phyloP scores from a whole-genome alignment of 305 asterid species.

The Fraxinus albicans region DNA sequence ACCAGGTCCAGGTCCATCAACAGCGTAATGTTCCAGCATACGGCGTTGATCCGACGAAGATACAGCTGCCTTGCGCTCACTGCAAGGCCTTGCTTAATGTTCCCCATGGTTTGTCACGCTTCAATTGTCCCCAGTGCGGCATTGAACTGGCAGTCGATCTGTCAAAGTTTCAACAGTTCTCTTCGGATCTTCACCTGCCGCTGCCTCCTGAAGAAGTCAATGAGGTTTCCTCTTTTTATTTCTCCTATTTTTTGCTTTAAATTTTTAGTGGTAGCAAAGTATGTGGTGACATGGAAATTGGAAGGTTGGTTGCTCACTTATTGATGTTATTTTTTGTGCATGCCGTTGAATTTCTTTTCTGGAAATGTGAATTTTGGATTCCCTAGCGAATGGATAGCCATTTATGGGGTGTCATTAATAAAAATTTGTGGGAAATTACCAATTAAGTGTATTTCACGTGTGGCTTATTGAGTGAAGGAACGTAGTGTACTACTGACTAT shows the following conservation, averaged over 20 bases:
- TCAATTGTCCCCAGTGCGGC: constrained; percentile 87
- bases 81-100: constrained; percentile 94
- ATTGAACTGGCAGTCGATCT: constrained; percentile 70
- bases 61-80: constrained; percentile 89
- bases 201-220: constrained; percentile 59
- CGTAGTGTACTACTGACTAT: not conserved
- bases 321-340: not conserved
- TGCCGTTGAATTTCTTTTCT: not conserved
- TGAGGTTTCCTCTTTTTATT: constrained; percentile 16
- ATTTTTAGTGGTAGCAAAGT: not conserved
- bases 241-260: not conserved
- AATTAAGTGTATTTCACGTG: not conserved
- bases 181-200: constrained; percentile 33
- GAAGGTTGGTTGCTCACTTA: constrained; percentile 3
- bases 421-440: not conserved
- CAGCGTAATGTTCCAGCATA: constrained; percentile 61
- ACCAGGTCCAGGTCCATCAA: constrained; percentile 22
- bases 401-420: not conserved
- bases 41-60: constrained; percentile 94
- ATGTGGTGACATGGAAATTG: constrained; percentile 3
- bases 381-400: not conserved
- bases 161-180: constrained; percentile 57
- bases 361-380: not conserved
- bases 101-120: constrained; percentile 81
- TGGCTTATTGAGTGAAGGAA: not conserved